Percentiles rank a stretch among this genome's conserved stretches.
Conservation (phyloP, 352 stramenopile genomes). For the Globisporangium splendens region DNA sequence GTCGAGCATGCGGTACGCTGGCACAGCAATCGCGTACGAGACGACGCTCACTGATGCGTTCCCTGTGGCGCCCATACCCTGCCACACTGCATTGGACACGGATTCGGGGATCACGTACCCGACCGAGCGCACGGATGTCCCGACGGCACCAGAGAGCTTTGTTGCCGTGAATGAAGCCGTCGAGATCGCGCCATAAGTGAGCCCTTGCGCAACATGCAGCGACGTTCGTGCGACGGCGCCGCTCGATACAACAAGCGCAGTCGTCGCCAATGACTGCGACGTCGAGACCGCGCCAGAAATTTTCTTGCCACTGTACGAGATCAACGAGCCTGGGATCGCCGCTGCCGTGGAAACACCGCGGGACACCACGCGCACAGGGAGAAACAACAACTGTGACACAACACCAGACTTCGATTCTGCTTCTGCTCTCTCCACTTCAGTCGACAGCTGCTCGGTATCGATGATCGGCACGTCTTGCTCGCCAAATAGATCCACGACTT, state of each 20-base stretch:
- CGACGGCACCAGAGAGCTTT: conserved; percentile 47
- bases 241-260: conserved; percentile 50
- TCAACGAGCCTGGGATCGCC: conserved; percentile 42
- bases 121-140: conserved; percentile 44
- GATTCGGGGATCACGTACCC: conserved; percentile 56
- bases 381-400: conserved; percentile 53
- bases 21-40: conserved; percentile 64
- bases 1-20: conserved; percentile 56
- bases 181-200: conserved; percentile 47
- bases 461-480: conserved; percentile 9
- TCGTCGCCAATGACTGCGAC: conserved; percentile 57
- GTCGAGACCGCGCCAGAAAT: conserved; percentile 52
- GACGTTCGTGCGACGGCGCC: conserved; percentile 47
- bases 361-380: conserved; percentile 57
- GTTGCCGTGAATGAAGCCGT: conserved; percentile 53
- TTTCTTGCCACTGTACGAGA: conserved; percentile 53
- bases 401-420: conserved; percentile 14
- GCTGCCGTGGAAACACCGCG: conserved; percentile 54
- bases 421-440: neutral
- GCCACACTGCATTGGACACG: conserved; percentile 57
- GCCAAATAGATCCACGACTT: conserved; percentile 8
- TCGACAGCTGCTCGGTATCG: neutral
- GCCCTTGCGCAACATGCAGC: conserved; percentile 41
- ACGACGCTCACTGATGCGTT: conserved; percentile 57
- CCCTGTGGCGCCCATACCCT: conserved; percentile 53